Conservation (phyloP, 306 rosid genomes). For the Sindora glabra region DNA sequence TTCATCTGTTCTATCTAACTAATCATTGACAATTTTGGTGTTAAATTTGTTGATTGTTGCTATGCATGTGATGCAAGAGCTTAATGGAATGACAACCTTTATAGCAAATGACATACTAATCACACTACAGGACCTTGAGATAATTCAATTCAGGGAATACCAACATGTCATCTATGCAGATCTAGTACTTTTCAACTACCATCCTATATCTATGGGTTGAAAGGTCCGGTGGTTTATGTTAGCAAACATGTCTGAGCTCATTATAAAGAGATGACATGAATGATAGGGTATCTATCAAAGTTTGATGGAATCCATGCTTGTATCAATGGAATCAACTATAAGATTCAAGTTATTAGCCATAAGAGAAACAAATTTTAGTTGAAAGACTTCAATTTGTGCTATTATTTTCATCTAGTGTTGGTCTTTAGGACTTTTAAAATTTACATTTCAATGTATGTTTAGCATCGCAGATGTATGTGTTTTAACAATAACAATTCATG, state of each 20-base stretch:
- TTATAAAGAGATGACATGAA: slow-evolving; percentile 72
- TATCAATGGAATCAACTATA: too few relatives aligned
- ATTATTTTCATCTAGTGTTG: too few relatives aligned
- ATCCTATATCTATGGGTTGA: slow-evolving; percentile 91
- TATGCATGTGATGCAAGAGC: slow-evolving; percentile 50
- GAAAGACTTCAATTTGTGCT: too few relatives aligned
- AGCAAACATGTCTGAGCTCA: slow-evolving; percentile 96
- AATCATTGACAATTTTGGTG: neutral
- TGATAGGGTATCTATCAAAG: neutral
- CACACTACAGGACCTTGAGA: slow-evolving; percentile 83
- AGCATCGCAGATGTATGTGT: too few relatives aligned
- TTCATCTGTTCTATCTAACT: neutral
- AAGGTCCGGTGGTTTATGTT: slow-evolving; percentile 90
- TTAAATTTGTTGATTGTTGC: neutral
- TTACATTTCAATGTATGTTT: too few relatives aligned
- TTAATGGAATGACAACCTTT: slow-evolving; percentile 97
- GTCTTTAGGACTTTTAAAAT: too few relatives aligned
- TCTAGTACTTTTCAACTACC: slow-evolving; percentile 92
- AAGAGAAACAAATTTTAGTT: too few relatives aligned
- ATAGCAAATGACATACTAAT: slow-evolving; percentile 87
- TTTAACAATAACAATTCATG: too few relatives aligned
- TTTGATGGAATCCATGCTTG: neutral
- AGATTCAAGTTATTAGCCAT: too few relatives aligned
- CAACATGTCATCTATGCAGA: slow-evolving; percentile 98
- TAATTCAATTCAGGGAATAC: slow-evolving; percentile 94